A percentile compares a stretch with the other conserved stretches of the same genome.
These are phyloP conservation scores for Breynia disticha DNA, from an alignment of 441 rosid genomes.

Conservation along the genomic window DNA sequence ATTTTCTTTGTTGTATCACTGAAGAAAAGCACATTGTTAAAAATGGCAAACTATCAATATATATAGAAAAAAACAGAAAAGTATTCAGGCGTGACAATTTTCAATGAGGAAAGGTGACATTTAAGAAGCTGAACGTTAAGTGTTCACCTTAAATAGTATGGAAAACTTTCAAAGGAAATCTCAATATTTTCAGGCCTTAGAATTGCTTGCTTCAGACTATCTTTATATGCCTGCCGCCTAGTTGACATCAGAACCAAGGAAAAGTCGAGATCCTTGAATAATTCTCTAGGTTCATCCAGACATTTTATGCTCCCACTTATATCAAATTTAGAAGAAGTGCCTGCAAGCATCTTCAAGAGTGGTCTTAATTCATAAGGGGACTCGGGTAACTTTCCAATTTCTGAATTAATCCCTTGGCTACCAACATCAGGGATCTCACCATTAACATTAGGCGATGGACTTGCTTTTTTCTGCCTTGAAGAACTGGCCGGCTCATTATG, in stretches of 20 bases:
- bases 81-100: neutral
- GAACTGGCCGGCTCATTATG: conserved; percentile 44
- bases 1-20: conserved; percentile 89
- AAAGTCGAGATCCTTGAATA: conserved; percentile 43
- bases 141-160: conserved; percentile 79
- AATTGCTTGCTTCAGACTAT: conserved; percentile 61
- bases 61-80: neutral
- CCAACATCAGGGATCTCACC: conserved; percentile 46
- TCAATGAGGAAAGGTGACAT: neutral
- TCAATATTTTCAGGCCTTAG: conserved; percentile 56
- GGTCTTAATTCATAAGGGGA: conserved; percentile 58
- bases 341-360: conserved; percentile 49
- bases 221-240: conserved; percentile 64
- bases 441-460: conserved; percentile 42
- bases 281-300: conserved; percentile 48
- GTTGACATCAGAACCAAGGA: conserved; percentile 41
- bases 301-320: conserved; percentile 43
- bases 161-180: conserved; percentile 71
- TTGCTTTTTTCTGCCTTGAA: conserved; percentile 43
- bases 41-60: neutral
- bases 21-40: conserved; percentile 23
- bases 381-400: conserved; percentile 42
- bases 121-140: conserved; percentile 3
- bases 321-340: conserved; percentile 50
- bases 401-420: conserved; percentile 41